Evolutionary conservation across 2,329 filamentous ascomycete species (phyloP).

Genomic region (Claviceps pazoutovae): DNA sequence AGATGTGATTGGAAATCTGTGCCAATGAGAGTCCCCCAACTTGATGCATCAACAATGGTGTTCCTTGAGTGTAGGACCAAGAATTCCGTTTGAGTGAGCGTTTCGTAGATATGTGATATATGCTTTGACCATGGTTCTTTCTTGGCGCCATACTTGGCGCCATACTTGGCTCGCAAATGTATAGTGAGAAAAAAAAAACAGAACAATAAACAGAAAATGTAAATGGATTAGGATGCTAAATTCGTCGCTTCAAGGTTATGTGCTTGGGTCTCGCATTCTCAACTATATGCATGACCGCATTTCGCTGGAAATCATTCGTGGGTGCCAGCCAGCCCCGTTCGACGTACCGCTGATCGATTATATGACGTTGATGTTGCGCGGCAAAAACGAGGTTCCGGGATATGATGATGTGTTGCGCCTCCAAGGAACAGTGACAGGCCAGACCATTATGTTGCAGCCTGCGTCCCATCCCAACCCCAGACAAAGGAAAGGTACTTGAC

Average conservation of each 20-base stretch:
- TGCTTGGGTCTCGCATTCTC: not conserved
- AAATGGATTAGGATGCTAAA: not conserved
- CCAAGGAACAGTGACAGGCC: not conserved
- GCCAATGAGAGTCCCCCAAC: not conserved
- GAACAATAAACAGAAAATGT: no score
- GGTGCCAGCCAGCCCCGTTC: not conserved
- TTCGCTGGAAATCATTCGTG: not conserved
- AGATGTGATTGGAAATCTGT: not conserved
- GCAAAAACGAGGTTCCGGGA: not conserved
- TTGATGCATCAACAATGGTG: not conserved
- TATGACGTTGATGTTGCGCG: not conserved
- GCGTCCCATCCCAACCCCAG: conserved; percentile 81
- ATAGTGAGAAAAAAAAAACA: not conserved
- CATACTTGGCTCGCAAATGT: not conserved
- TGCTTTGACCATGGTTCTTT: not conserved
- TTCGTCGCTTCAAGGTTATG: not conserved
- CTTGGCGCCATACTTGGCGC: not conserved
- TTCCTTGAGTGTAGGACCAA: not conserved
- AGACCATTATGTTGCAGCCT: not conserved
- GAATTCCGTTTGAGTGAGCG: not conserved
- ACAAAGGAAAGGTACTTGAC: conserved; percentile 83
- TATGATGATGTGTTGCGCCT: not conserved
- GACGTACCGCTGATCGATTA: not conserved
- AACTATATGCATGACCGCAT: not conserved
- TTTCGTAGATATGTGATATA: conserved; percentile 1